Conservation (phyloP, 177 flowering plant species). For the Telopea speciosissima region DNA sequence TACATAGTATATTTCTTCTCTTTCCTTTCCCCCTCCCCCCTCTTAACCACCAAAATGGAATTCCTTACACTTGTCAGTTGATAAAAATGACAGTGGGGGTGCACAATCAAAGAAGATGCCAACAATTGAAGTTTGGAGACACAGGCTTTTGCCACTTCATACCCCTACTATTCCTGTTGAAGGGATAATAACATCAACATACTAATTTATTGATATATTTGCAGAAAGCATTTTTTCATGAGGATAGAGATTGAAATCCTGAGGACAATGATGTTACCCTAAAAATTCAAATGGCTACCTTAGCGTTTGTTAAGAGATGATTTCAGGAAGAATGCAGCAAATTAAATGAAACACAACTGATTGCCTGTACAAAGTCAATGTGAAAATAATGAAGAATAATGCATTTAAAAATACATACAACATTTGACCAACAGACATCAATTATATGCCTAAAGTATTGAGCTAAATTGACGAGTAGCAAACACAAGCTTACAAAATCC, state of each 20-base stretch:
- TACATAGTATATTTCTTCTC: neutral
- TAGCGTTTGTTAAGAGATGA: neutral
- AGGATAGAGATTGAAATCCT: neutral
- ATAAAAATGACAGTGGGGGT: neutral
- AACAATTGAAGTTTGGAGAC: neutral
- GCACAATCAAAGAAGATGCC: neutral
- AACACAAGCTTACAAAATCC: neutral
- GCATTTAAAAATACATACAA: neutral
- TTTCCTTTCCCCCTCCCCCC: too few species aligned
- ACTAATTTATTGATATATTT: too few species aligned
- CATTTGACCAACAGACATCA: neutral
- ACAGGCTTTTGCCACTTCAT: neutral
- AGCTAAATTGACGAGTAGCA: neutral
- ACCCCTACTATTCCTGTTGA: neutral
- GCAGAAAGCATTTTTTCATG: neutral
- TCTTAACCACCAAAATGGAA: neutral
- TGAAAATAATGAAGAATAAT: neutral
- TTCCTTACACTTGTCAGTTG: neutral
- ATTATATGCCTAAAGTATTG: neutral
- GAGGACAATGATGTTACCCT: neutral
- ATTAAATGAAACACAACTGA: neutral
- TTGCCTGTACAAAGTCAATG: neutral
- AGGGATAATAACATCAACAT: neutral
- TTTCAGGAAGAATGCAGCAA: neutral
- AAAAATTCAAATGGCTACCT: neutral